Percentiles rank a stretch among this genome's conserved stretches.
Evolutionary conservation across 2,329 filamentous ascomycete genomes (phyloP).

Genomic region (Neofusicoccum sp.): DNA sequence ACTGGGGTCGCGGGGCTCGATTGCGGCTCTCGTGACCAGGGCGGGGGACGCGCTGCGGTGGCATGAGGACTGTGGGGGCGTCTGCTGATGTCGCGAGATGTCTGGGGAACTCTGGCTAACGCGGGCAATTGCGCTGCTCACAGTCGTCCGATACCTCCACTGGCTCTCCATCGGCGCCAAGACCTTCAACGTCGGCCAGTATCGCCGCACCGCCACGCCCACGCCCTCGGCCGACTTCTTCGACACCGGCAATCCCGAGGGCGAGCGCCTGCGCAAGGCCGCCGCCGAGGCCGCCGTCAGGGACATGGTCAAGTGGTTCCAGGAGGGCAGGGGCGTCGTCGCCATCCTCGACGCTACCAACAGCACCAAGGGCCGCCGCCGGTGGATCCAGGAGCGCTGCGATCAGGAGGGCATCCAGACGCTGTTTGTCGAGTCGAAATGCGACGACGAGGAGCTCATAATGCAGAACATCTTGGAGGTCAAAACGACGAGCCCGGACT

Average conservation of each 20-base stretch:
- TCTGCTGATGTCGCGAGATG: constrained; percentile 6
- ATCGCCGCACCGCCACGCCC: constrained; percentile 84
- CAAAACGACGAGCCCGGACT: constrained; percentile 95
- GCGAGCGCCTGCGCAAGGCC: constrained; percentile 81
- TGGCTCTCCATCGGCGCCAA: constrained; percentile 94
- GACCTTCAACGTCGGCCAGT: constrained; percentile 97
- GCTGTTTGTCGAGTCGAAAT: constrained; percentile 94
- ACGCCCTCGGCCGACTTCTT: constrained; percentile 95
- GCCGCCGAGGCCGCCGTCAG: constrained; percentile 88
- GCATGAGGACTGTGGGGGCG: constrained; percentile 16
- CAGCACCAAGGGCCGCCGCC: constrained; percentile 82
- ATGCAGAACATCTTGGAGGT: constrained; percentile 98
- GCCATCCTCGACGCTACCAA: constrained; percentile 97
- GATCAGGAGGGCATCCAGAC: constrained; percentile 77
- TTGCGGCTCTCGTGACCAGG: constrained; percentile 11
- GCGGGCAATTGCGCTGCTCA: not conserved
- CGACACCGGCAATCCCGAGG: constrained; percentile 83
- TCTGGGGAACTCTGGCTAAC: not conserved
- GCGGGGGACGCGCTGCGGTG: constrained; percentile 13
- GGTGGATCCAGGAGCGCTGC: constrained; percentile 86
- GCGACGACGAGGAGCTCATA: constrained; percentile 91
- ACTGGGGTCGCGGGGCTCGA: constrained; percentile 10
- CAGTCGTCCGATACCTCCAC: constrained; percentile 73
- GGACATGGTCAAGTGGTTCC: constrained; percentile 95
- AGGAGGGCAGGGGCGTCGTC: constrained; percentile 71